These are phyloP conservation scores for Penicillium nucicola DNA, from an alignment of 495 filamentous ascomycete genomes.

Conservation along the genomic window DNA sequence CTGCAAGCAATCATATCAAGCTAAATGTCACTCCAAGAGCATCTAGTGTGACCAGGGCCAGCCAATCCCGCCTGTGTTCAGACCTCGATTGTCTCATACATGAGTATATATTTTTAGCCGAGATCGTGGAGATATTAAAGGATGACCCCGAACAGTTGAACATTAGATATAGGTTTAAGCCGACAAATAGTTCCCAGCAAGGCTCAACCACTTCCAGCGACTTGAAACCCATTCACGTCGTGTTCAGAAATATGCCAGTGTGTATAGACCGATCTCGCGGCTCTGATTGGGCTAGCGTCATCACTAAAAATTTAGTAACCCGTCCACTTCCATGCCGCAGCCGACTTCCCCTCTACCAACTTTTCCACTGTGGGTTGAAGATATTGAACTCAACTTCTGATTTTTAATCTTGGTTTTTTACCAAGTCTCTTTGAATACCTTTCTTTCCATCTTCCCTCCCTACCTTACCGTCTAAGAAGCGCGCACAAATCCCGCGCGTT, in stretches of 20 bases:
- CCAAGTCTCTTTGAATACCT: constrained; percentile 17
- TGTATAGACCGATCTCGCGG: constrained; percentile 11
- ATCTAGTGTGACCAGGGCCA: too few relatives aligned
- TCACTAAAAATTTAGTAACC: constrained; percentile 49
- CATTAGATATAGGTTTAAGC: neutral
- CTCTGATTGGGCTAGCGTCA: constrained; percentile 47
- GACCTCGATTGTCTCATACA: too few relatives aligned
- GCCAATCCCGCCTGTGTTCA: too few relatives aligned
- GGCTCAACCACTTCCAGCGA: too few relatives aligned
- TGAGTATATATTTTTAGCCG: too few relatives aligned
- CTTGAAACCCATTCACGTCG: too few relatives aligned
- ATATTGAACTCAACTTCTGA: constrained; percentile 10
- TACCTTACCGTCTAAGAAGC: constrained; percentile 33
- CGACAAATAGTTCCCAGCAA: too few relatives aligned
- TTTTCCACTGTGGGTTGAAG: constrained; percentile 34
- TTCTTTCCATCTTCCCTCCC: constrained; percentile 13
- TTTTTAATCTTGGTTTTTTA: constrained; percentile 11
- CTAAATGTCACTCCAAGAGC: neutral
- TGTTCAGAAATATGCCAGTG: neutral
- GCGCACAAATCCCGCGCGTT: constrained; percentile 50
- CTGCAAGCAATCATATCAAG: neutral
- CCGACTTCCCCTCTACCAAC: constrained; percentile 41
- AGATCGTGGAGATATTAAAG: too few relatives aligned
- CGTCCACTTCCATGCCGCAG: constrained; percentile 29
- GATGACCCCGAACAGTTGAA: too few relatives aligned